Evolutionary conservation across 805 yeast genomes (phyloP).

Genomic region (Monosporozyma aerobia): DNA sequence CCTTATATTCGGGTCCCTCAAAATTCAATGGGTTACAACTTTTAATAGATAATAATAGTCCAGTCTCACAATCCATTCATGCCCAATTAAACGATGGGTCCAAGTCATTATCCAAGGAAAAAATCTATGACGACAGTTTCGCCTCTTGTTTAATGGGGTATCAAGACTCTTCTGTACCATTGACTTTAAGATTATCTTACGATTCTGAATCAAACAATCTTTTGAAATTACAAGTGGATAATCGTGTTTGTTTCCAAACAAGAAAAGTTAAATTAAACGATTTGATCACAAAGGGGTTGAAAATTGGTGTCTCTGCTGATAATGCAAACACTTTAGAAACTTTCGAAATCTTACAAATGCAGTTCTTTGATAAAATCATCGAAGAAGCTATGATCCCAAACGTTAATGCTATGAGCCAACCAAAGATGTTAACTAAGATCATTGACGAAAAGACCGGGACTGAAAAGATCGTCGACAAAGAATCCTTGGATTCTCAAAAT

Average conservation of each 20-base stretch:
- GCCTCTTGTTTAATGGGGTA: conserved; percentile 51
- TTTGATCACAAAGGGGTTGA: conserved; percentile 18
- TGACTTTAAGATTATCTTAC: conserved; percentile 55
- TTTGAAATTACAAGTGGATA: conserved; percentile 61
- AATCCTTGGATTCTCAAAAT: conserved; percentile 17
- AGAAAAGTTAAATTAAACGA: conserved; percentile 41
- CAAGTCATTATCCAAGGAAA: conserved; percentile 19
- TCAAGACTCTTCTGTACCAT: conserved; percentile 64
- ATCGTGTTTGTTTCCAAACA: conserved; percentile 62
- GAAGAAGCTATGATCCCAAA: conserved; percentile 52
- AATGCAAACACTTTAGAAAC: conserved; percentile 43
- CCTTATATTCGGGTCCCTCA: conserved; percentile 46
- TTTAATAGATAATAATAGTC: conserved; percentile 43
- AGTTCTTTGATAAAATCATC: conserved; percentile 44
- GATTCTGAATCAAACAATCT: conserved; percentile 28
- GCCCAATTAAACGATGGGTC: conserved; percentile 56
- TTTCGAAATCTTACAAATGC: conserved; percentile 55
- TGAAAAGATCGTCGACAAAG: conserved; percentile 25
- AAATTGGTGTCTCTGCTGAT: conserved; percentile 47
- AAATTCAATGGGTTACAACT: conserved; percentile 58
- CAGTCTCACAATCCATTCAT: conserved; percentile 43
- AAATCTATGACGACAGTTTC: conserved; percentile 32
- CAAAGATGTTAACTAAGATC: conserved; percentile 38
- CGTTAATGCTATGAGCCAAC: conserved; percentile 37
- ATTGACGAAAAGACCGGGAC: conserved; percentile 31